These are phyloP conservation scores for Chondrostereum purpureum DNA, from an alignment of 1,284 basidiomycete species.

Conservation along the genomic window DNA sequence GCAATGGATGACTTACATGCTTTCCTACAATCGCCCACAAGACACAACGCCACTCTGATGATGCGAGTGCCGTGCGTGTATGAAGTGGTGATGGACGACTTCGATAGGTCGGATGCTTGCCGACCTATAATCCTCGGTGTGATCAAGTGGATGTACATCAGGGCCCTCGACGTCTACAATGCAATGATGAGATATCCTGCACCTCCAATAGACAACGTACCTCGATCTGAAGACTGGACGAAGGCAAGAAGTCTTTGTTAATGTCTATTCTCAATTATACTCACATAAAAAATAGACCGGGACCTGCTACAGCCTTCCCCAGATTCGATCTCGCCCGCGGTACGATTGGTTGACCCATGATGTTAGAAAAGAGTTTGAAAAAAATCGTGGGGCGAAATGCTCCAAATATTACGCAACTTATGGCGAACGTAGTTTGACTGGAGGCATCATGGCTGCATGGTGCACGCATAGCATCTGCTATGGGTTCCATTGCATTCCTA, in stretches of 20 bases:
- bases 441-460: conserved; percentile 28
- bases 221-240: neutral
- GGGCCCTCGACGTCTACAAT: neutral
- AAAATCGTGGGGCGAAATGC: conserved; percentile 17
- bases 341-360: conserved; percentile 19
- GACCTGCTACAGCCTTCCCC: conserved; percentile 19
- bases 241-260: neutral
- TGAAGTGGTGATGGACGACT: conserved; percentile 1
- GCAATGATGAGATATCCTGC: conserved; percentile 1
- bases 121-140: too few species aligned
- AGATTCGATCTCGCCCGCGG: conserved; percentile 18
- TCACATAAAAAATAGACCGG: conserved; percentile 17
- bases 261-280: neutral
- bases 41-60: conserved; percentile 4
- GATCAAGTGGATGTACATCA: neutral
- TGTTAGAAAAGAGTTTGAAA: conserved; percentile 10
- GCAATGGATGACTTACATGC: conserved; percentile 9
- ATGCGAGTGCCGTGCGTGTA: conserved; percentile 8
- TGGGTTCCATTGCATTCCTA: conserved; percentile 32
- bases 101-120: too few species aligned
- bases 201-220: neutral
- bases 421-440: conserved; percentile 22
- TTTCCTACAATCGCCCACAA: conserved; percentile 12
- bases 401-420: conserved; percentile 29
- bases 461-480: conserved; percentile 31